These are phyloP conservation scores for Microdochium trichocladiopsis DNA, from an alignment of 2,329 filamentous ascomycete genomes.

Conservation along the genomic window DNA sequence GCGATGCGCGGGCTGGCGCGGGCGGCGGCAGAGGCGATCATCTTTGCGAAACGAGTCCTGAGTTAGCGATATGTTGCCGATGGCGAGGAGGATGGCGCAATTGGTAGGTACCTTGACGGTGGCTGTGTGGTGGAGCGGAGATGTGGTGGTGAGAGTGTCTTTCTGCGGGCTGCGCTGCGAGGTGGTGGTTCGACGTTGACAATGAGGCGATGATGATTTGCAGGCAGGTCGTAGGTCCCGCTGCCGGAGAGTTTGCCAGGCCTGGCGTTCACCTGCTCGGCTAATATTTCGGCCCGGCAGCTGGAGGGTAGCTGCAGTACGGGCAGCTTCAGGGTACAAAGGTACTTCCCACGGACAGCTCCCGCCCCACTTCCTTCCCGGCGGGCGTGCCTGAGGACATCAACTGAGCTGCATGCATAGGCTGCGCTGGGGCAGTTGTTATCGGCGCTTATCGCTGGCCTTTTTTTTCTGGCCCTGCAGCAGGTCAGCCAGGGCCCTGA, in stretches of 20 bases:
- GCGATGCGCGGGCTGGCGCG: slow-evolving; percentile 55
- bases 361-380: not conserved
- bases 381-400: not conserved
- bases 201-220: not conserved
- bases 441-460: not conserved
- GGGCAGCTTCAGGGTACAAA: not conserved
- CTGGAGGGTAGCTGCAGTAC: too few relatives aligned
- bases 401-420: not conserved
- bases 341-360: not conserved
- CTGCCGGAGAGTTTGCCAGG: not conserved
- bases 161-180: slow-evolving; percentile 1
- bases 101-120: slow-evolving; percentile 7
- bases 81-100: slow-evolving; percentile 1
- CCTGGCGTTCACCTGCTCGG: not conserved
- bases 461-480: not conserved
- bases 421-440: too few relatives aligned
- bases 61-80: slow-evolving; percentile 25
- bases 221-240: not conserved
- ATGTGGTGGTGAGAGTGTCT: slow-evolving; percentile 1
- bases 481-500: not conserved
- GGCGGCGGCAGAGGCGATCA: slow-evolving; percentile 69
- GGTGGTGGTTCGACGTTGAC: not conserved
- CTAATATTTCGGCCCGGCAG: not conserved
- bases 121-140: slow-evolving; percentile 2
- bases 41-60: too few relatives aligned